Percentiles rank a stretch among this genome's conserved stretches.
Evolutionary conservation across 345 rosid genomes (phyloP).

Genomic region (Euclidium syriacum): DNA sequence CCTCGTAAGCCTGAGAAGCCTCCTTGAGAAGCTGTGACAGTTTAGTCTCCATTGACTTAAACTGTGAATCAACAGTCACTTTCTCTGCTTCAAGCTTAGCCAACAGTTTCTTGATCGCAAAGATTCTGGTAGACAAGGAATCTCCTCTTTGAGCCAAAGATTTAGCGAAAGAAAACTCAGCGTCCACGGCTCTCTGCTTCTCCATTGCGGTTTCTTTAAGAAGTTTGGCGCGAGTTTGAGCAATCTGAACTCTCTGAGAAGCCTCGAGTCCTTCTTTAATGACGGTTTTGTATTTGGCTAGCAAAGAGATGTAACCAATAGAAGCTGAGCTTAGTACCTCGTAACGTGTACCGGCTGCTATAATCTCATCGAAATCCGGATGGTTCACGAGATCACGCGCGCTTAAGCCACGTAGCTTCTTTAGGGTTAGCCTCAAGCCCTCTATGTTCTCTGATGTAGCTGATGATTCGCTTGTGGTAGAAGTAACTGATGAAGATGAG

Average conservation of each 20-base stretch:
- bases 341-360: slow-evolving; percentile 29
- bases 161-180: not conserved
- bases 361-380: slow-evolving; percentile 26
- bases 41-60: slow-evolving; percentile 6
- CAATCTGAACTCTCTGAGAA: slow-evolving; percentile 30
- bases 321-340: slow-evolving; percentile 34
- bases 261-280: slow-evolving; percentile 35
- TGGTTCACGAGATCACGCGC: slow-evolving; percentile 31
- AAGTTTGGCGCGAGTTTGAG: slow-evolving; percentile 24
- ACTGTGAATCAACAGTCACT: slow-evolving; percentile 12
- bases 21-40: slow-evolving; percentile 27
- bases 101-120: slow-evolving; percentile 30
- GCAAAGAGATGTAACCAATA: slow-evolving; percentile 33
- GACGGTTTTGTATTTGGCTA: slow-evolving; percentile 36
- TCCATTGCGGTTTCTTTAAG: slow-evolving; percentile 31
- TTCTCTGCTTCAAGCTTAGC: slow-evolving; percentile 31
- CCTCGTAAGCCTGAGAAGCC: slow-evolving; percentile 28
- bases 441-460: slow-evolving; percentile 30
- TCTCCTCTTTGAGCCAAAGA: slow-evolving; percentile 22
- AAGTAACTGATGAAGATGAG: slow-evolving; percentile 21
- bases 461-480: slow-evolving; percentile 26
- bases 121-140: slow-evolving; percentile 16
- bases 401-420: slow-evolving; percentile 25
- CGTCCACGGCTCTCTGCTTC: slow-evolving; percentile 28
- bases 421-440: slow-evolving; percentile 17